Conservation (phyloP, 1,284 basidiomycete species). For the Ganoderma lucidum region DNA sequence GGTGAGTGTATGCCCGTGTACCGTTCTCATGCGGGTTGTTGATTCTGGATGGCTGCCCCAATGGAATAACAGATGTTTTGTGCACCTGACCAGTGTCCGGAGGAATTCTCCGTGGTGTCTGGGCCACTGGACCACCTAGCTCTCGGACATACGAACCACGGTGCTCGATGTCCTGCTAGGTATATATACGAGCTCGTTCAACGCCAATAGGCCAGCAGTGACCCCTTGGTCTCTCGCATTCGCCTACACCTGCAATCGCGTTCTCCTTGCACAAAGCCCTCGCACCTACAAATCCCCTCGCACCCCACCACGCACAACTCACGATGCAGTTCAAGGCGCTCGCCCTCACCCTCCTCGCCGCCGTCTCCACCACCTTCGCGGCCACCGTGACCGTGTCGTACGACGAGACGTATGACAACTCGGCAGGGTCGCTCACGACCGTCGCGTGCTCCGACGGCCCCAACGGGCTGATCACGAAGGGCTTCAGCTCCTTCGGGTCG, state of each 20-base stretch:
- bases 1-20: constrained; percentile 26
- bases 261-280: not conserved
- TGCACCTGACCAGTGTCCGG: constrained; percentile 15
- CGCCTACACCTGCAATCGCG: not conserved
- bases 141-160: not conserved
- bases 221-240: constrained; percentile 5
- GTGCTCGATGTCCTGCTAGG: not conserved
- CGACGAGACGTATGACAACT: constrained; percentile 52
- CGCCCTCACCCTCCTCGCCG: constrained; percentile 35
- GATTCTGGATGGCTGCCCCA: constrained; percentile 2
- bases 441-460: constrained; percentile 60
- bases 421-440: constrained; percentile 40
- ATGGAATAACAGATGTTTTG: constrained; percentile 11
- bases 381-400: constrained; percentile 47
- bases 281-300: not conserved
- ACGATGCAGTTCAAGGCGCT: constrained; percentile 36
- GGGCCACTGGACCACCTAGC: not conserved
- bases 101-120: constrained; percentile 14
- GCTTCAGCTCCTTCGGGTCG: constrained; percentile 54
- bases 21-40: constrained; percentile 22
- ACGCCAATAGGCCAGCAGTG: constrained; percentile 16
- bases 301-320: constrained; percentile 11
- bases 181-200: constrained; percentile 19
- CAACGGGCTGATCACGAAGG: constrained; percentile 50
- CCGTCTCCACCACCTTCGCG: constrained; percentile 35